A percentile compares a stretch with the other conserved stretches of the same genome.
phyloP scores from a whole-genome alignment of 371 early-diverging fungal species.

The Paramicrosporidium saccamoebae region DNA sequence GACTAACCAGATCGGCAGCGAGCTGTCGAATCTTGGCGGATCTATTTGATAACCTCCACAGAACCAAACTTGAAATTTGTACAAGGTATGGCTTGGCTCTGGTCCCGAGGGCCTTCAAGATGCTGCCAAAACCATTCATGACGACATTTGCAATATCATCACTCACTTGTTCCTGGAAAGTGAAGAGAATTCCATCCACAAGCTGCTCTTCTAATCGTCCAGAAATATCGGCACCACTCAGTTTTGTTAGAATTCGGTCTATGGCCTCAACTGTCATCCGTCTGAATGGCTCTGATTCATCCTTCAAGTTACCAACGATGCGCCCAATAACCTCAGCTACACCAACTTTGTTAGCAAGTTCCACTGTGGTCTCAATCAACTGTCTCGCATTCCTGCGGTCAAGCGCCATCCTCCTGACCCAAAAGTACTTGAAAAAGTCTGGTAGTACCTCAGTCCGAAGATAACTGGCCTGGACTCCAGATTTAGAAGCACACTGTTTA shows the following conservation, averaged over 20 bases:
- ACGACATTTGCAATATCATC: constrained; percentile 50
- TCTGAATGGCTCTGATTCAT: constrained; percentile 71
- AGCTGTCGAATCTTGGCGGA: constrained; percentile 81
- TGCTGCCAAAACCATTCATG: constrained; percentile 77
- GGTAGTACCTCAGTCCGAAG: constrained; percentile 62
- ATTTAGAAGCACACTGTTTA: constrained; percentile 74
- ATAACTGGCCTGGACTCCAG: constrained; percentile 52
- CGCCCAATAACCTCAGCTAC: constrained; percentile 49
- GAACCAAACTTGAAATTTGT: constrained; percentile 64
- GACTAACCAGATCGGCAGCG: constrained; percentile 75
- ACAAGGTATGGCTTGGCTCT: constrained; percentile 66
- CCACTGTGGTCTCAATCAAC: constrained; percentile 78
- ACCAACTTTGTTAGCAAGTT: constrained; percentile 67
- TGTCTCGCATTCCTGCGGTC: constrained; percentile 68
- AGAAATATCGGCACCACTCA: constrained; percentile 71
- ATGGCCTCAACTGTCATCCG: constrained; percentile 91
- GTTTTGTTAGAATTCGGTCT: constrained; percentile 28
- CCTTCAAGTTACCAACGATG: constrained; percentile 65
- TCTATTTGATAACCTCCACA: constrained; percentile 88
- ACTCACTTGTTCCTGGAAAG: constrained; percentile 76
- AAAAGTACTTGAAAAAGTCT: constrained; percentile 78
- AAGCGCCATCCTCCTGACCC: constrained; percentile 85
- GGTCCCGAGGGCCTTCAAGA: constrained; percentile 54
- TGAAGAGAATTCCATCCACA: constrained; percentile 78
- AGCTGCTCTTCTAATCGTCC: constrained; percentile 53